A percentile compares a stretch with the other conserved stretches of the same genome.
phyloP scores from a whole-genome alignment of 371 early-diverging fungal species.

The Capillidium heterosporum region DNA sequence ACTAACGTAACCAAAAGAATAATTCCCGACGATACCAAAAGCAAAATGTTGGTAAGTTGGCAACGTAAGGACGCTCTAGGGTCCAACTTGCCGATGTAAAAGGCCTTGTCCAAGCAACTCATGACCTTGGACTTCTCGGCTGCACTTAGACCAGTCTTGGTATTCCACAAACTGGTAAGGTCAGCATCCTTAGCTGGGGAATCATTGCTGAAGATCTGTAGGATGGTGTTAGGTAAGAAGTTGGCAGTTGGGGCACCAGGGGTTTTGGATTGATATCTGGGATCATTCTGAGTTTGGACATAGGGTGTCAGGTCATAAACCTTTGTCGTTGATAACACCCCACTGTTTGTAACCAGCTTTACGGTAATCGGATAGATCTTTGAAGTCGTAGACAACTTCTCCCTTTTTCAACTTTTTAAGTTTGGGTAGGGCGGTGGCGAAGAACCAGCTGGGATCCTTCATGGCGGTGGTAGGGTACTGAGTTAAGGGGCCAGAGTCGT shows the following conservation, averaged over 20 bases:
- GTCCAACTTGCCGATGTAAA: constrained; percentile 81
- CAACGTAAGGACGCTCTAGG: constrained; percentile 58
- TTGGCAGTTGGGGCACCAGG: not conserved
- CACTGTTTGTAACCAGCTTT: constrained; percentile 30
- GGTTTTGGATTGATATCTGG: not conserved
- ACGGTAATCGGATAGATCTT: constrained; percentile 22
- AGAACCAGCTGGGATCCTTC: constrained; percentile 8
- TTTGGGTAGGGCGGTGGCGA: constrained; percentile 13
- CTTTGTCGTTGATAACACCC: constrained; percentile 45
- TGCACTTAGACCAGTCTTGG: not conserved
- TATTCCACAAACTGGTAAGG: not conserved
- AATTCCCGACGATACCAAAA: constrained; percentile 54
- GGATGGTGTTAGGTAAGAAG: not conserved
- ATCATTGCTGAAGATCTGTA: constrained; percentile 2
- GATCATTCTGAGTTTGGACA: constrained; percentile 13
- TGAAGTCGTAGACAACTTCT: constrained; percentile 26
- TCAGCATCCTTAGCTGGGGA: constrained; percentile 8
- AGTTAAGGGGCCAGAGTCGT: not conserved
- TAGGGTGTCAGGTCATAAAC: constrained; percentile 64
- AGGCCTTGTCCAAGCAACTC: constrained; percentile 64
- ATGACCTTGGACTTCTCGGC: constrained; percentile 11
- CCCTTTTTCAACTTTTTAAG: constrained; percentile 35
- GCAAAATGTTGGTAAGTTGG: constrained; percentile 71
- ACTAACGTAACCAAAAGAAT: constrained; percentile 68
- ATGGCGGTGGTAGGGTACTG: not conserved